Conservation (phyloP, 768 basidiomycete species). For the Pulveroboletus sp. region DNA sequence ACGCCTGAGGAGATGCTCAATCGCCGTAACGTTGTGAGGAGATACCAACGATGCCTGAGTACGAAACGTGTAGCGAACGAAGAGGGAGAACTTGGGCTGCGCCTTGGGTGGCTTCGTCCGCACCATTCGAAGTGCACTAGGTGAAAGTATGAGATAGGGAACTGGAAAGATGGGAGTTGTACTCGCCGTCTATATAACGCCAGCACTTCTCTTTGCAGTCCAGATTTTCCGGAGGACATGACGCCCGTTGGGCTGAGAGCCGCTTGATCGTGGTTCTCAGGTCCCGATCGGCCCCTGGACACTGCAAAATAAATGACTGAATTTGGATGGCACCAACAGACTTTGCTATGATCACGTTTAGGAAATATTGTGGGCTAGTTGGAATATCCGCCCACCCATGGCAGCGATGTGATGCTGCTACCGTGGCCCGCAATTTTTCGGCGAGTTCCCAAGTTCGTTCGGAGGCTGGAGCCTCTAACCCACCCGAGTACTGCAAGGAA, state of each 20-base stretch:
- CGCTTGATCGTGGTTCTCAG: background rate
- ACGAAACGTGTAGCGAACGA: conserved; percentile 67
- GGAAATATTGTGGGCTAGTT: conserved; percentile 9
- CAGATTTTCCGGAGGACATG: conserved; percentile 39
- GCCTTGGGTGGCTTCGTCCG: conserved; percentile 57
- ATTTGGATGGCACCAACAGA: background rate
- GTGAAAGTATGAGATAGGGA: conserved; percentile 5
- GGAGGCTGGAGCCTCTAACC: conserved; percentile 32
- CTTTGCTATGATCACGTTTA: conserved; percentile 19
- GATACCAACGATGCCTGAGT: conserved; percentile 57
- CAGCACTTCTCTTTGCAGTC: conserved; percentile 51
- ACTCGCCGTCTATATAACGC: conserved; percentile 52
- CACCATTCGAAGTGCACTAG: conserved; percentile 73
- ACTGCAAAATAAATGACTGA: conserved; percentile 20
- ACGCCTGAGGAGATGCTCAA: conserved; percentile 75
- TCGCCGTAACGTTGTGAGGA: conserved; percentile 59
- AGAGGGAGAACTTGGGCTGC: conserved; percentile 62
- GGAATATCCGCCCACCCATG: conserved; percentile 6
- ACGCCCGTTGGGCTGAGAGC: background rate
- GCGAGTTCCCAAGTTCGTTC: conserved; percentile 4
- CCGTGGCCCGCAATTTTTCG: conserved; percentile 14
- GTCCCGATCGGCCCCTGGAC: conserved; percentile 14
- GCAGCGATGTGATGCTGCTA: conserved; percentile 4
- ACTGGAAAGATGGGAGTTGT: background rate
- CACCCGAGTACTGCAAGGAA: conserved; percentile 62